Evolutionary conservation across 805 yeast genomes (phyloP), one percentile per base, ranked within the genome.

Genomic region (Starmera caribaea): DNA sequence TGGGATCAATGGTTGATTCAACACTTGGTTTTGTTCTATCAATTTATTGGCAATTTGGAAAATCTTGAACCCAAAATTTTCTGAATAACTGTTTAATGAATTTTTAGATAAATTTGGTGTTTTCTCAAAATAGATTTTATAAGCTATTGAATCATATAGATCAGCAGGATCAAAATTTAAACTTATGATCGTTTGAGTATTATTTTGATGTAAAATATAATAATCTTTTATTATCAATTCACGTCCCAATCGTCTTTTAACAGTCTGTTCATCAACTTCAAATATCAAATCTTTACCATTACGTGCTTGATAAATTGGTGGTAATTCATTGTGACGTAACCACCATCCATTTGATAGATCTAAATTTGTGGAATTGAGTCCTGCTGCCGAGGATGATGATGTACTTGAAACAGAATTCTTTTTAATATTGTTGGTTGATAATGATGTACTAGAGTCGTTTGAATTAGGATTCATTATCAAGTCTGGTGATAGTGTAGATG

Each of bases 121-220:
- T 8, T 66, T 66, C 38, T 59, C 59, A n/a, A 37, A 14, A 6
- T 15, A 27, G 47, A 67, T 67, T 45, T 61, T 42, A 50, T 58
- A 41, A 2, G 44, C 43, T 11, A 75, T 63, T 1, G 81, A 66
- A 2, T 66, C 54, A 12, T 70, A 54, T 2, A 92, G 87, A 41
- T 77, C 72, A 12, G 63, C 61, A 13, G 54, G 48, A 32, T 79
- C 79, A 50, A 66, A 86, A 16, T 70, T 66, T 5, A 83, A 61
- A 37, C 79, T 76, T 45, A 86, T 61, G 1, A 73, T 61, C 4
- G 79, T 63, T 48, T 80, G 86, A 1, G 92, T 74, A 47, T 81
- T 76, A 54, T 85, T 94, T 44, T 73, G 76, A 57, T 77, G 80
- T 32, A 88, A 59, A 12, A 87, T 66, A 53, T 85, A 86, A 46